Percentiles rank a stretch among this genome's conserved stretches.
Evolutionary conservation across 73 alveolate species (phyloP).

Genomic region (Paramecium sexaurelia): DNA sequence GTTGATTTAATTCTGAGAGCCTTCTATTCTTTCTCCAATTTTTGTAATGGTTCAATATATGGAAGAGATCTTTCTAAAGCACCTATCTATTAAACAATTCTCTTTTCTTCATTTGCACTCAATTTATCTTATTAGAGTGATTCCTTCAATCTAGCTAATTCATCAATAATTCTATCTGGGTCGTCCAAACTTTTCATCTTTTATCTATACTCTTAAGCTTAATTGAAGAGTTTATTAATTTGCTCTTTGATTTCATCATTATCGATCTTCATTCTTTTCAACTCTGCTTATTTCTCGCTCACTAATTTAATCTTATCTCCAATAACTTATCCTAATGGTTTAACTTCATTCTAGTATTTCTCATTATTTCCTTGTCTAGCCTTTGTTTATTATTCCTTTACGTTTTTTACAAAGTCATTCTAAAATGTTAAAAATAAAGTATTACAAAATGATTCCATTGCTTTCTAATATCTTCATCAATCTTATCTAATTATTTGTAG

Average conservation of each 20-base stretch:
- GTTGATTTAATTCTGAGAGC: neutral
- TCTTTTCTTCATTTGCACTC: conserved; percentile 39
- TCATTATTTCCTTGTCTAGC: conserved; percentile 45
- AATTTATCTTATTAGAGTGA: conserved; percentile 18
- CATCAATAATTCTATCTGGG: conserved; percentile 20
- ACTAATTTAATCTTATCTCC: conserved; percentile 4
- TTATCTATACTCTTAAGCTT: conserved; percentile 14
- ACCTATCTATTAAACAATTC: neutral
- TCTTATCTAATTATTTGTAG: conserved; percentile 5
- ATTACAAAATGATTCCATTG: conserved; percentile 29
- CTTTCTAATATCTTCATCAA: conserved; percentile 24
- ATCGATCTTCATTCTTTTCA: neutral
- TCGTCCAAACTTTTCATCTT: conserved; percentile 29
- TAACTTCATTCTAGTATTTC: neutral
- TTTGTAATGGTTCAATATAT: neutral
- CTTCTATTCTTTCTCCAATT: neutral
- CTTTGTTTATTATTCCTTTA: neutral
- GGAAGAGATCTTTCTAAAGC: conserved; percentile 35
- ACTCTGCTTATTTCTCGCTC: neutral
- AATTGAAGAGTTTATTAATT: neutral
- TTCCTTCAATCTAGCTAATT: conserved; percentile 48
- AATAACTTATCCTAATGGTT: conserved; percentile 27
- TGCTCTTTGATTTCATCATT: neutral
- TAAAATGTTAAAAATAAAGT: neutral
- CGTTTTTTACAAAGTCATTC: neutral